Evolutionary conservation across 257 asterid species (phyloP).

Genomic region (Nicotiana tabacum): DNA sequence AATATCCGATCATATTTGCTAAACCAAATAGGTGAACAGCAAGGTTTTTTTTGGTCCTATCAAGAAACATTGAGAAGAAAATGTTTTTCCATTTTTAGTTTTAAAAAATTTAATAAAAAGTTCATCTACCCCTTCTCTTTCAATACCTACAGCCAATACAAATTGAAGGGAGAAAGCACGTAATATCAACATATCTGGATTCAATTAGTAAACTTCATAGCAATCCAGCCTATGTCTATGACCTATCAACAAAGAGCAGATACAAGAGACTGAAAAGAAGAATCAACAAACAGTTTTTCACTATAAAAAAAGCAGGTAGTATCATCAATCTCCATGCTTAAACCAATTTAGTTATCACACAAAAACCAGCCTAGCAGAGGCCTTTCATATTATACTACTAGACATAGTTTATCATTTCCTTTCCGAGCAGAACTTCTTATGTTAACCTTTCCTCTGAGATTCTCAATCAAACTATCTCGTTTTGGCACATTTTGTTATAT

Average conservation of each 20-base stretch:
- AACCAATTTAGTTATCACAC: neutral
- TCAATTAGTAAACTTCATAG: neutral
- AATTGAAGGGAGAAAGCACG: neutral
- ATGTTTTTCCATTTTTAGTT: neutral
- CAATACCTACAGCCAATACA: no score
- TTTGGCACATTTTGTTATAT: neutral
- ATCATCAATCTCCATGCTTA: neutral
- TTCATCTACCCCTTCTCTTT: neutral
- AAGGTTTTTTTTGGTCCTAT: neutral
- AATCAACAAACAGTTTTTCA: neutral
- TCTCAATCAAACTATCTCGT: neutral
- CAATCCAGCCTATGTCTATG: neutral
- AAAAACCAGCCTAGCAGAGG: neutral
- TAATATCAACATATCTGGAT: neutral
- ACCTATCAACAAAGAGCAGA: neutral
- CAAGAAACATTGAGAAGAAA: neutral
- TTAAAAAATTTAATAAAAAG: neutral
- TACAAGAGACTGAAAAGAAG: neutral
- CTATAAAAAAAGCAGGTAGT: neutral
- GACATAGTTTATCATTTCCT: neutral
- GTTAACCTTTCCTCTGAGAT: neutral
- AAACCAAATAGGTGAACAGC: neutral
- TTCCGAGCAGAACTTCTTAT: neutral
- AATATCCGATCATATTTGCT: neutral
- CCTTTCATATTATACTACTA: neutral